Percentiles rank a stretch among this genome's conserved stretches.
Evolutionary conservation across 2,329 filamentous ascomycete species (phyloP).

Genomic region (Lachnellula subtilissima): DNA sequence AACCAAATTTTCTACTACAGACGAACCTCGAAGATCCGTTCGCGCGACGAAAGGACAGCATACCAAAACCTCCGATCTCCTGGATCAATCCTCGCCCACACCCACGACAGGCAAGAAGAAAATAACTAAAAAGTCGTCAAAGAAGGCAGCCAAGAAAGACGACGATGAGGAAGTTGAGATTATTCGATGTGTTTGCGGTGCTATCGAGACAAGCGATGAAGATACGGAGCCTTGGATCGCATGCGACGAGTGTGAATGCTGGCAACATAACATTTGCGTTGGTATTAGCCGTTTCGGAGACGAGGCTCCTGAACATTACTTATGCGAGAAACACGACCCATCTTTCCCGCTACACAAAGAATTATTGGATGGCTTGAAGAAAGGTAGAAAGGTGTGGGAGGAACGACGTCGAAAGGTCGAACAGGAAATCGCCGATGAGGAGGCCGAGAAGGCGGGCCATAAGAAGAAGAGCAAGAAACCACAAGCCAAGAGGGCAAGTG

Average conservation of each 20-base stretch:
- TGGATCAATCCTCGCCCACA: conserved; percentile 45
- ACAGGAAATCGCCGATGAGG: conserved; percentile 54
- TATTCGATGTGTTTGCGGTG: conserved; percentile 90
- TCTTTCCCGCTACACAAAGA: conserved; percentile 65
- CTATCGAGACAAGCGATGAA: conserved; percentile 78
- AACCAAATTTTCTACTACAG: conserved; percentile 35
- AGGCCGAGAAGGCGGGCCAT: conserved; percentile 36
- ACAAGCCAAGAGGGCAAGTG: conserved; percentile 58
- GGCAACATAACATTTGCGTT: conserved; percentile 98
- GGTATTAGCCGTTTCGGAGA: conserved; percentile 72
- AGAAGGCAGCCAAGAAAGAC: conserved; percentile 43
- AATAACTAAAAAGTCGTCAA: conserved; percentile 44
- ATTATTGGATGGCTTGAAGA: conserved; percentile 70
- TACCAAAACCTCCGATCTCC: conserved; percentile 76
- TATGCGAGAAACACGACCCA: conserved; percentile 85
- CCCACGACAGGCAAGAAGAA: conserved; percentile 48
- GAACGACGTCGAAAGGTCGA: conserved; percentile 55
- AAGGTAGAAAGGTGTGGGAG: conserved; percentile 85
- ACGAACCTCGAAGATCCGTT: conserved; percentile 88
- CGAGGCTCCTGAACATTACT: conserved; percentile 78
- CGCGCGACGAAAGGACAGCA: conserved; percentile 96
- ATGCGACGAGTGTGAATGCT: conserved; percentile 86
- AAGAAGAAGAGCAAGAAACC: conserved; percentile 53
- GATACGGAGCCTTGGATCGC: conserved; percentile 90
- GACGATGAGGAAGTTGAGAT: conserved; percentile 54